These are phyloP conservation scores for Aspergillus ellipticus DNA, from an alignment of 495 filamentous ascomycete species.

Conservation along the genomic window DNA sequence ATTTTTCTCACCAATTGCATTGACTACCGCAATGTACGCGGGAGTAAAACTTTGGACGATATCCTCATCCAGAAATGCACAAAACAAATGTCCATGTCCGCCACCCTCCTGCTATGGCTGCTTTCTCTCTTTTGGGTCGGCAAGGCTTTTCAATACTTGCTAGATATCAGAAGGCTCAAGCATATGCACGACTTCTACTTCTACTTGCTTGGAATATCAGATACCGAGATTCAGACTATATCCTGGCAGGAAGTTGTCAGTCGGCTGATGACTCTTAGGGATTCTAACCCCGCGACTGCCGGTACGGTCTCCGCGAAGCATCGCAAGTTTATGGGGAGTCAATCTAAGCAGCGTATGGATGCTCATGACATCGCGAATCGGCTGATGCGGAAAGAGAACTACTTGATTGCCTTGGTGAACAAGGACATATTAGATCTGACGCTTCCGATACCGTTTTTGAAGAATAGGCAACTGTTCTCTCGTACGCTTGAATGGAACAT, in stretches of 20 bases:
- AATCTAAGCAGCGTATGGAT: slow-evolving; percentile 93
- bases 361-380: slow-evolving; percentile 96
- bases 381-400: slow-evolving; percentile 95
- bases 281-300: slow-evolving; percentile 81
- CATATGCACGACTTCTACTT: slow-evolving; percentile 86
- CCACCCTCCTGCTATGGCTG: slow-evolving; percentile 78
- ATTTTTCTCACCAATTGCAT: slow-evolving; percentile 87
- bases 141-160: slow-evolving; percentile 67
- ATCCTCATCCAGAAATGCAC: slow-evolving; percentile 81
- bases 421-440: slow-evolving; percentile 90
- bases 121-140: slow-evolving; percentile 85
- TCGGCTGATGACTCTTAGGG: slow-evolving; percentile 80
- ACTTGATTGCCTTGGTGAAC: slow-evolving; percentile 92
- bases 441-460: slow-evolving; percentile 78
- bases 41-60: slow-evolving; percentile 70
- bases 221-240: slow-evolving; percentile 91
- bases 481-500: slow-evolving; percentile 84
- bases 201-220: slow-evolving; percentile 80
- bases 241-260: slow-evolving; percentile 94
- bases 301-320: slow-evolving; percentile 56
- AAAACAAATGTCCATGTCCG: slow-evolving; percentile 74
- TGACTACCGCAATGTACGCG: slow-evolving; percentile 70
- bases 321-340: slow-evolving; percentile 69
- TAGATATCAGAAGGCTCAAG: slow-evolving; percentile 71
- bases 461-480: slow-evolving; percentile 74